These are phyloP conservation scores for Fusarium coicis DNA, from an alignment of 2,329 filamentous ascomycete species.

Conservation along the genomic window DNA sequence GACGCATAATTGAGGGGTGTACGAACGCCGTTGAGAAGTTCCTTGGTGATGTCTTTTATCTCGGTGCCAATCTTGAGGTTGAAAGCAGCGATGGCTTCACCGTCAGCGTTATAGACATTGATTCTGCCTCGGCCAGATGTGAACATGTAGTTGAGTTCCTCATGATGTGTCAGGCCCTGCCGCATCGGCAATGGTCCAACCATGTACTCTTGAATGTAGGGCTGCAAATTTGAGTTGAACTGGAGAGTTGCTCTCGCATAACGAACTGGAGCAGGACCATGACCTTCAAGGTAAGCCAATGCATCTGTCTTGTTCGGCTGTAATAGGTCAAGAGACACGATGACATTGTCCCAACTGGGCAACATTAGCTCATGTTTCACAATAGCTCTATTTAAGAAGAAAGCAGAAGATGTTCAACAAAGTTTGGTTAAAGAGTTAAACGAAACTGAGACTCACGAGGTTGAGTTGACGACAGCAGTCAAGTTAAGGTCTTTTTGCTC, in stretches of 20 bases:
- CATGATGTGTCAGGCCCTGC: constrained; percentile 50
- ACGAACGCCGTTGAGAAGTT: constrained; percentile 25
- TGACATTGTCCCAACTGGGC: constrained; percentile 32
- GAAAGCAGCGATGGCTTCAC: constrained; percentile 23
- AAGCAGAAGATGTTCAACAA: too few species aligned
- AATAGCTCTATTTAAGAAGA: too few species aligned
- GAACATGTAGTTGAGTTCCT: constrained; percentile 56
- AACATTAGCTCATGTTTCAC: too few species aligned
- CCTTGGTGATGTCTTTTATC: constrained; percentile 20
- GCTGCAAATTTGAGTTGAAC: constrained; percentile 21
- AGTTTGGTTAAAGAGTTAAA: too few species aligned
- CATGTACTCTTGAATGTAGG: constrained; percentile 55
- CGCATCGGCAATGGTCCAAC: constrained; percentile 49
- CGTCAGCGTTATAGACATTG: constrained; percentile 40
- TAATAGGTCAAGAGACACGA: constrained; percentile 50
- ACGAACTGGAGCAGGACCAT: constrained; percentile 49
- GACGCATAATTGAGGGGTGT: too few species aligned
- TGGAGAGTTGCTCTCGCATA: constrained; percentile 56
- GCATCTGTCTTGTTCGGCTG: constrained; percentile 62
- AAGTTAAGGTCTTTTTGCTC: constrained; percentile 23
- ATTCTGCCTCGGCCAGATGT: constrained; percentile 42
- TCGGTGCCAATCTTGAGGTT: constrained; percentile 12
- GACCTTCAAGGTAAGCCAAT: constrained; percentile 56
- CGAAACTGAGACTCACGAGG: constrained; percentile 13
- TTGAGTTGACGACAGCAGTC: constrained; percentile 27